A percentile compares a stretch with the other conserved stretches of the same genome.
phyloP scores from a whole-genome alignment of 1,139 yeast genomes.

The Meyerozyma carpophila region DNA sequence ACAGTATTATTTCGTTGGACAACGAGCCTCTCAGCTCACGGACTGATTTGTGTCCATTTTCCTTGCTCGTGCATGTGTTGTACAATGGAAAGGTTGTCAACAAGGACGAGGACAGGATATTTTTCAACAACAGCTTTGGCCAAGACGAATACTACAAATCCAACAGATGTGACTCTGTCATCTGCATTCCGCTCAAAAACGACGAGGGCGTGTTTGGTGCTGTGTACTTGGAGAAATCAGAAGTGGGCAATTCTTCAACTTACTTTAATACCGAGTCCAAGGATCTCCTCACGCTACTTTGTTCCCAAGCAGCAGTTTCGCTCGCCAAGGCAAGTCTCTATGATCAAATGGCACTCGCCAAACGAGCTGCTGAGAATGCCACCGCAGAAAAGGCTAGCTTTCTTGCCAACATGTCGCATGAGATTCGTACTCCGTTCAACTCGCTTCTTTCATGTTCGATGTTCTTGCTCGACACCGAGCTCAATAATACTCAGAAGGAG shows the following conservation, averaged over 20 bases:
- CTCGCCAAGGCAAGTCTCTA: constrained; percentile 45
- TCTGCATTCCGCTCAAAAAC: constrained; percentile 46
- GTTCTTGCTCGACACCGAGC: constrained; percentile 45
- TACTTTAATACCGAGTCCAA: constrained; percentile 29
- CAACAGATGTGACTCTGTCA: constrained; percentile 28
- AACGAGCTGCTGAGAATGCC: constrained; percentile 54
- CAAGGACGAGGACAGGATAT: constrained; percentile 31
- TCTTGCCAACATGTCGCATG: constrained; percentile 58
- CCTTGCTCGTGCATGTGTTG: constrained; percentile 36
- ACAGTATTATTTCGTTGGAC: constrained; percentile 28
- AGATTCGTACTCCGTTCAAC: constrained; percentile 55
- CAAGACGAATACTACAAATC: constrained; percentile 39
- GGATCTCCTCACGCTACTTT: constrained; percentile 40
- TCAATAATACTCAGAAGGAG: constrained; percentile 44
- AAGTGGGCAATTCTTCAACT: constrained; percentile 6
- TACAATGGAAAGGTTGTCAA: constrained; percentile 34
- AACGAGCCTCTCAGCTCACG: constrained; percentile 39
- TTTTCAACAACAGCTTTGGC: constrained; percentile 30
- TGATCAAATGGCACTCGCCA: constrained; percentile 48
- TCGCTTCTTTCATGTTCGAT: constrained; percentile 52
- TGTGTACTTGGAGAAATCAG: constrained; percentile 36
- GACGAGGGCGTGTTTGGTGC: constrained; percentile 43
- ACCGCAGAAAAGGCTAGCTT: constrained; percentile 56
- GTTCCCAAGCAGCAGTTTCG: constrained; percentile 53
- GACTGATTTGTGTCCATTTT: constrained; percentile 41